Evolutionary conservation across 2,329 filamentous ascomycete species (phyloP).

Genomic region (Phoma sp.): DNA sequence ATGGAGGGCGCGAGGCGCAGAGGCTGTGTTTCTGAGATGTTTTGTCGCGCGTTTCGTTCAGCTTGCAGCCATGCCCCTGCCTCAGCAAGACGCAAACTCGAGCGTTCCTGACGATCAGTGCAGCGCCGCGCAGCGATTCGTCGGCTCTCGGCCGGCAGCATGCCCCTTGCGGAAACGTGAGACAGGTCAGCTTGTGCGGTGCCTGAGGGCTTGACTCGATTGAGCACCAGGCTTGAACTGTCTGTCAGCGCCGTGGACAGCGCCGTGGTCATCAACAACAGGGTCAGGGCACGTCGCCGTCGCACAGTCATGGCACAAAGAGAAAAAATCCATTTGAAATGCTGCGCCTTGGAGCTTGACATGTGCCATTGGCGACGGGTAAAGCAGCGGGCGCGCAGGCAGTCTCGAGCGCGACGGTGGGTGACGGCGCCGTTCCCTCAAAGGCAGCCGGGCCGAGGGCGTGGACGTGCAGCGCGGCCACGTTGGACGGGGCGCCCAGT

Average conservation of each 20-base stretch:
- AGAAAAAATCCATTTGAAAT: background rate
- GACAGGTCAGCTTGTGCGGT: slow-evolving; percentile 31
- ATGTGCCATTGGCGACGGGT: background rate
- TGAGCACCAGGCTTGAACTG: slow-evolving; percentile 23
- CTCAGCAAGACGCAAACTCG: slow-evolving; percentile 17
- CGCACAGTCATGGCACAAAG: background rate
- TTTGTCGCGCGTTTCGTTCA: slow-evolving; percentile 29
- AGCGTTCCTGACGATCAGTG: slow-evolving; percentile 42
- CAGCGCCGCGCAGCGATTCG: slow-evolving; percentile 29
- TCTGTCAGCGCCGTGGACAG: slow-evolving; percentile 10
- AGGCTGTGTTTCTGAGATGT: slow-evolving; percentile 19
- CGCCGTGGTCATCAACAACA: slow-evolving; percentile 4
- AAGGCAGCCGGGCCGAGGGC: slow-evolving; percentile 27
- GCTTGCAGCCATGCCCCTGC: slow-evolving; percentile 27
- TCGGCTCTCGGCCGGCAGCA: slow-evolving; percentile 20
- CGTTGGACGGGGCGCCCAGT: slow-evolving; percentile 20
- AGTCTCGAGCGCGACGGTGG: slow-evolving; percentile 18
- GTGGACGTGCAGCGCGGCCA: slow-evolving; percentile 21
- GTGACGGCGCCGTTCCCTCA: slow-evolving; percentile 24
- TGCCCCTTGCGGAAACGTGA: slow-evolving; percentile 37
- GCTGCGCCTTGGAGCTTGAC: background rate
- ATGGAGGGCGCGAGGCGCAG: slow-evolving; percentile 25
- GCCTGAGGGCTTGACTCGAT: slow-evolving; percentile 23
- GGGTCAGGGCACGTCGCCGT: background rate
- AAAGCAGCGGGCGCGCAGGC: slow-evolving; percentile 12